Evolutionary conservation across 2,329 filamentous ascomycete species (phyloP), one percentile per base, ranked within the genome.

Genomic region (Nigrospora oryzae): DNA sequence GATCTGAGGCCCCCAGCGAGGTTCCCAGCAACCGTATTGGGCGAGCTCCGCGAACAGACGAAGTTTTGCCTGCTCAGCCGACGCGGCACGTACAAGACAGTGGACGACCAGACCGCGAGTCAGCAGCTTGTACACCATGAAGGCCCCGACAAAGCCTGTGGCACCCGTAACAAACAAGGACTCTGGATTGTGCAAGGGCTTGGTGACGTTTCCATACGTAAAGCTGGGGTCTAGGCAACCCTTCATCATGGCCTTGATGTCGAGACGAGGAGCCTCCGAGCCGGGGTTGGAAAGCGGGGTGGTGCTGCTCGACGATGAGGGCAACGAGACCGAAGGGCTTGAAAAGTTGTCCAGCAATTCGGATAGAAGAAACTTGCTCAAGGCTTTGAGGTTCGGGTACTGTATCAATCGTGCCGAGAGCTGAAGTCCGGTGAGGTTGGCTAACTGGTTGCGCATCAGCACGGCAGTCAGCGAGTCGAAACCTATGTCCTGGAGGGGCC

Each of bases 91-190:
- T 36, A 59, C 53, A 14, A 60, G 50, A 41, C 55, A 59, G 33
- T 54, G 40, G 8, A 46, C 49, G 10, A 37, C 44, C 31, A 59
- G 52, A 14, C 51, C 52, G 31, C 46, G 46, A 36, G 50, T 49
- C 14, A 60, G 51, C 14, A 60, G 46, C 40, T 56, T 49, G 32
- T 50, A 33, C 40, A 58, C 38, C 16, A 60, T 53, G 37, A 49
- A 59, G 36, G 54, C 52, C 19, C 56, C 57, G 19, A 60, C 55
- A 40, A 60, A 59, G 23, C 57, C 56, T 15, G 57, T 60, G 14
- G 53, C 50, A 23, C 57, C 57, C 37, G 55, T 59, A 33, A 60
- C 44, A 38, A 60, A 55, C 19, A 53, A 48, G 7, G 49, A 46
- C 30, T 46, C 12, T 19, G 56, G 54, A 23, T 38, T 38, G 19